A percentile compares a stretch with the other conserved stretches of the same genome.
Conservation (phyloP, 75 land plant species). For the Pinus taeda region DNA sequence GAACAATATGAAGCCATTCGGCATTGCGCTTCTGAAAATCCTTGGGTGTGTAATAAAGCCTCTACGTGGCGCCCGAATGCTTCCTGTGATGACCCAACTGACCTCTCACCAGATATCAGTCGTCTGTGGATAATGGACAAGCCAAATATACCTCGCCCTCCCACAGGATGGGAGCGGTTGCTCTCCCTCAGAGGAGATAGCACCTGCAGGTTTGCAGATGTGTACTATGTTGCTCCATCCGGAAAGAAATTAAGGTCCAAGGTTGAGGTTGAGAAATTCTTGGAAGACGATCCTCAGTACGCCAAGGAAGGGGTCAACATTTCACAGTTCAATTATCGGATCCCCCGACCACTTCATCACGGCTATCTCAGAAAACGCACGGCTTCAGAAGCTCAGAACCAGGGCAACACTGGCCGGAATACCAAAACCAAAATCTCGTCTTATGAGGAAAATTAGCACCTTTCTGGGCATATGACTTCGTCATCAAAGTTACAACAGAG, state of each 20-base stretch:
- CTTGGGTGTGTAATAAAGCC: slow-evolving; percentile 51
- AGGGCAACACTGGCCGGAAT: no score
- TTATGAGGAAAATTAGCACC: no score
- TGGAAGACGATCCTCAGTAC: neutral
- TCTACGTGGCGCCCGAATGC: slow-evolving; percentile 28
- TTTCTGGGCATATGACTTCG: no score
- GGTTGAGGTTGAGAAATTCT: slow-evolving; percentile 3
- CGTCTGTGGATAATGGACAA: slow-evolving; percentile 73
- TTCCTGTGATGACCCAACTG: slow-evolving; percentile 62
- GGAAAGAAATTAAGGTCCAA: slow-evolving; percentile 5
- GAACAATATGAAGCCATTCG: slow-evolving; percentile 75
- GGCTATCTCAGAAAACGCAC: no score
- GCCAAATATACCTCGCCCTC: slow-evolving; percentile 70
- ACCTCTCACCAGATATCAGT: slow-evolving; percentile 51
- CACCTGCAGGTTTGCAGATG: slow-evolving; percentile 2
- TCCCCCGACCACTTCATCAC: no score
- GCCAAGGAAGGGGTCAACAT: no score
- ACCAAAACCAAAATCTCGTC: no score
- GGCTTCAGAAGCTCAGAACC: no score
- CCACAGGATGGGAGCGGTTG: slow-evolving; percentile 16
- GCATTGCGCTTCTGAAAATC: slow-evolving; percentile 39
- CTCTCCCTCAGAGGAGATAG: neutral
- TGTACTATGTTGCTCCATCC: slow-evolving; percentile 6
- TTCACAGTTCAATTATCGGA: no score
- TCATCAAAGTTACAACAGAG: no score